Conservation (phyloP, 2,329 filamentous ascomycete species). For the Bipolaris sorokiniana region DNA sequence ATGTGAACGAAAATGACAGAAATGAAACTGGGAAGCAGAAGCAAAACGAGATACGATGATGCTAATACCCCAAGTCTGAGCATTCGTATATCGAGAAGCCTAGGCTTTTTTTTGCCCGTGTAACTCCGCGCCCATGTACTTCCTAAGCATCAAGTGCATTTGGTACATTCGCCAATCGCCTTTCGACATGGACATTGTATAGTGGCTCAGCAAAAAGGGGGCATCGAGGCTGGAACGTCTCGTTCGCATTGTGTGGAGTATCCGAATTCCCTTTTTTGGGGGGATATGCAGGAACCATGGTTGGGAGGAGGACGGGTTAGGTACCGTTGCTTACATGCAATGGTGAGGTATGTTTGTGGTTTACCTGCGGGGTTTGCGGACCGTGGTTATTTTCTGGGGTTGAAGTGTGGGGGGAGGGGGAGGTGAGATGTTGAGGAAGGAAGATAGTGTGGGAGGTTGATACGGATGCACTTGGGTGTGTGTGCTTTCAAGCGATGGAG, state of each 20-base stretch:
- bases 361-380: neutral
- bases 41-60: too few species aligned
- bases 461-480: too few species aligned
- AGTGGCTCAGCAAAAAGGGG: neutral
- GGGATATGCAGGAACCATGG: neutral
- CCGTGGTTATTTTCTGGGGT: neutral
- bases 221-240: neutral
- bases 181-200: neutral
- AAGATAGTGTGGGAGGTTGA: neutral
- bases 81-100: too few species aligned
- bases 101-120: too few species aligned
- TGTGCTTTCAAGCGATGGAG: neutral
- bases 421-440: neutral
- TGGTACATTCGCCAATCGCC: too few species aligned
- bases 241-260: neutral
- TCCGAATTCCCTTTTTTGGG: neutral
- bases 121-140: too few species aligned
- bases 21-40: too few species aligned
- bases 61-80: too few species aligned
- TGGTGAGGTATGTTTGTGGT: neutral
- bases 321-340: neutral
- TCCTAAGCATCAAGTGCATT: too few species aligned
- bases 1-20: too few species aligned
- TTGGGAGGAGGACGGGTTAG: neutral
- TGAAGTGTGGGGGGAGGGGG: neutral